These are phyloP conservation scores for Plasmodium coatneyi DNA, from an alignment of 169 alveolate genomes.

Conservation along the genomic window DNA sequence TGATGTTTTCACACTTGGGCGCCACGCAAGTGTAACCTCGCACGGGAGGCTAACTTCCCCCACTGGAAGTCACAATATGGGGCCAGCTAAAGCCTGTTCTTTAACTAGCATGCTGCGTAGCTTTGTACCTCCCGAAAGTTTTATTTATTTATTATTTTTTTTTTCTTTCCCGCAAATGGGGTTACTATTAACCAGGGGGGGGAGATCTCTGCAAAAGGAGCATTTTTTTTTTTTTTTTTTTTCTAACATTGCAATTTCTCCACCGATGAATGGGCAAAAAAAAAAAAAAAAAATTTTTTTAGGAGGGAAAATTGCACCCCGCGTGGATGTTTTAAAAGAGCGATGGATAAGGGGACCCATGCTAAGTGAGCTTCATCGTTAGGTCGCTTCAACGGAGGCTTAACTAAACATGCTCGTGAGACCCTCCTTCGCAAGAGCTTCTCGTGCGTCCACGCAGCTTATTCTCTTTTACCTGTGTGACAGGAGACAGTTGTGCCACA, in stretches of 20 bases:
- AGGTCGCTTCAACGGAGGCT: background rate
- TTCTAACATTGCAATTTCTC: background rate
- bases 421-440: background rate
- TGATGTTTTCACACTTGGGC: background rate
- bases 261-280: background rate
- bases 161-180: background rate
- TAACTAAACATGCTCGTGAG: background rate
- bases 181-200: background rate
- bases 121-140: background rate
- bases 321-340: background rate
- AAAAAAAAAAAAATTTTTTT: no score
- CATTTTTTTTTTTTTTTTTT: background rate
- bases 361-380: background rate
- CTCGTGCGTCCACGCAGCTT: background rate
- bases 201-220: background rate
- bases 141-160: background rate
- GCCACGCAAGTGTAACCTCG: background rate
- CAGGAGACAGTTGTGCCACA: background rate
- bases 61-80: background rate
- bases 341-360: background rate
- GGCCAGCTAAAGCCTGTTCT: background rate
- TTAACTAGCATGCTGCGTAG: background rate
- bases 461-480: background rate
- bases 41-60: background rate
- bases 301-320: background rate